Base-by-base conservation (phyloP, 2,329 filamentous ascomycete species). In the Chrysoporthe cubensis region DNA sequence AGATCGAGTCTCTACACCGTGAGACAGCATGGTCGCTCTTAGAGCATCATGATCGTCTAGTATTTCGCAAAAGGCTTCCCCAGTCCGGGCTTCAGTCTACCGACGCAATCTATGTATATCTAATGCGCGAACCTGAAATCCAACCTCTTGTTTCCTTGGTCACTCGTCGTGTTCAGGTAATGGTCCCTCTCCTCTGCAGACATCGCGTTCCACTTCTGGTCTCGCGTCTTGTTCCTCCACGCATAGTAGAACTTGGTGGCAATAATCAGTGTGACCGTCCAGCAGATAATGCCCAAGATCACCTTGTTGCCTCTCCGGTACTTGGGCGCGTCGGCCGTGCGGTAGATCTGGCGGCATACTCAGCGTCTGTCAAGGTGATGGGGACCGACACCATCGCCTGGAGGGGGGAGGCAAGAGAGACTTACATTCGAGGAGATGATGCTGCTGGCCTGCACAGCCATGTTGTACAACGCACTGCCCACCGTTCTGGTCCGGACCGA, bases 401-500 rank as follows among this genome's bases (percentile, higher is more conserved):
- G 16, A 46, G 2, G 46, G 42, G 42, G 21, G 26, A 21, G 14
- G 11, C 44, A 7, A 3, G 9, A 46, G 8, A 13, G 26, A 67
- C 75, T 68, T 46, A 77, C 75, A 34, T 83, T 83, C 4, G 79
- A 79, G 0, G 78, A 74, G 42, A 81, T 78, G 61, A 84, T 82
- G 59, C 75, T 79, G 34, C 78, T 77, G 0, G 80, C 77, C 67
- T 85, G 83, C 0, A 84, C 81, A 21, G 78, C 78, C 81, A 85
- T 85, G 73, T 90, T 90, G 78, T 90, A 90, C 9, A 89, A 70
- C 0, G 87, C 88, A 0, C 84, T 83, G 0, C 85, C 85, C 13
- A 91, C 86, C 0, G 88, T 87, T 2, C 89, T 79, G 0, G 88
- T 90, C 1, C 87, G 82, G 1, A 91, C 88, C 2, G 84, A 83